Percentiles rank a stretch among this genome's conserved stretches.
phyloP scores from a whole-genome alignment of 169 alveolate species.

The Plasmodium cynomolgi region DNA sequence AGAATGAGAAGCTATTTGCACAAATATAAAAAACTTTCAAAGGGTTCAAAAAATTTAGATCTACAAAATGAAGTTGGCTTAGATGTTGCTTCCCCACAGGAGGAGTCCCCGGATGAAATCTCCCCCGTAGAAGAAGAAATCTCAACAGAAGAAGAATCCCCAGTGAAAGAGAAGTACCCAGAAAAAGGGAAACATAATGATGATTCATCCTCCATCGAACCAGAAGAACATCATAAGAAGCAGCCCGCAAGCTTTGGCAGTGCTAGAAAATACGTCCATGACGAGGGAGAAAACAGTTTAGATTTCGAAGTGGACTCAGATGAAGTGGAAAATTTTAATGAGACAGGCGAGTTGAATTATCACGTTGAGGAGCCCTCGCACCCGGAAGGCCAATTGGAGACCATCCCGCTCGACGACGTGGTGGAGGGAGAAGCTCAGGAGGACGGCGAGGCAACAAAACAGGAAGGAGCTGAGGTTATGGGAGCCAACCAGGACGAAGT shows the following conservation, averaged over 20 bases:
- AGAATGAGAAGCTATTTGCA: neutral
- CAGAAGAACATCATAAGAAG: neutral
- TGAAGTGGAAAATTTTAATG: neutral
- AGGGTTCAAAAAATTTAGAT: neutral
- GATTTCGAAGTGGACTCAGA: neutral
- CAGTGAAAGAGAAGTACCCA: neutral
- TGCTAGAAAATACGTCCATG: neutral
- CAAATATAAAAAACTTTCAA: neutral
- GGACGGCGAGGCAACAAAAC: neutral
- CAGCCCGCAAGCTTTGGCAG: neutral
- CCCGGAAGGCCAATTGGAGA: too few relatives aligned
- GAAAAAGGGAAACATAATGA: neutral
- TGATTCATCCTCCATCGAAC: neutral
- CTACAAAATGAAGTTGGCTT: neutral
- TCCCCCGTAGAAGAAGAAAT: neutral
- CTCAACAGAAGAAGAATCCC: neutral
- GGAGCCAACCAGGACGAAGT: neutral
- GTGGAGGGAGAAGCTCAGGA: neutral
- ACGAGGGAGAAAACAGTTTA: neutral
- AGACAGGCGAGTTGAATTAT: neutral
- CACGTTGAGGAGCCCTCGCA: too few relatives aligned
- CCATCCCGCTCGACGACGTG: neutral
- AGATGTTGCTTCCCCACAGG: neutral
- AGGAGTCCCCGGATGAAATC: neutral
- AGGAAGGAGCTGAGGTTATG: too few relatives aligned